Conservation (phyloP, 179 eudicot genomes). For the Gypsophila paniculata region DNA sequence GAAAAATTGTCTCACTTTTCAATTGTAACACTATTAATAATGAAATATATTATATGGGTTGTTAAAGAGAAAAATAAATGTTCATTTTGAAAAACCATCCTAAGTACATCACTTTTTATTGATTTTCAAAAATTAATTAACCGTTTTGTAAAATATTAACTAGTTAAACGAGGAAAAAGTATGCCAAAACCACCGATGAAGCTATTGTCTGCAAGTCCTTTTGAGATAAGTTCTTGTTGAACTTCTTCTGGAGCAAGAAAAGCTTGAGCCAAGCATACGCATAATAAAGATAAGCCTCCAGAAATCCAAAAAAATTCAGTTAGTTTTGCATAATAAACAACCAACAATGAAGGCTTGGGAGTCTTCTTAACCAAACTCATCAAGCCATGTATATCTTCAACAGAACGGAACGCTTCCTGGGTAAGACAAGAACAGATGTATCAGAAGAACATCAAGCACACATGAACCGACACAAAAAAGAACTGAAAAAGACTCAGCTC, state of each 20-base stretch:
- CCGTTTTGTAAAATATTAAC: too few species aligned
- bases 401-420: conserved; percentile 88
- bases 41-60: too few species aligned
- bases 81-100: too few species aligned
- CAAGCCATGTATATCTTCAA: conserved; percentile 88
- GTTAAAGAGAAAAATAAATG: too few species aligned
- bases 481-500: too few species aligned
- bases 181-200: conserved; percentile 83
- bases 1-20: too few species aligned
- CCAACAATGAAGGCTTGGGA: conserved; percentile 80
- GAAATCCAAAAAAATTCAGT: conserved; percentile 87
- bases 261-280: conserved; percentile 96
- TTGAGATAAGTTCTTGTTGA: conserved; percentile 77
- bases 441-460: neutral
- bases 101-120: too few species aligned
- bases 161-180: too few species aligned
- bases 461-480: too few species aligned
- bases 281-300: conserved; percentile 74
- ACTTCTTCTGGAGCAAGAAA: conserved; percentile 76
- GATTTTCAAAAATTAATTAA: too few species aligned
- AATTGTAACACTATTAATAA: too few species aligned
- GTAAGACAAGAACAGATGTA: neutral
- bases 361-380: conserved; percentile 86
- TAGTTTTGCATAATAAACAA: conserved; percentile 79
- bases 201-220: conserved; percentile 91